Evolutionary conservation across 257 asterid genomes (phyloP).

Genomic region (Scutellaria barbata): DNA sequence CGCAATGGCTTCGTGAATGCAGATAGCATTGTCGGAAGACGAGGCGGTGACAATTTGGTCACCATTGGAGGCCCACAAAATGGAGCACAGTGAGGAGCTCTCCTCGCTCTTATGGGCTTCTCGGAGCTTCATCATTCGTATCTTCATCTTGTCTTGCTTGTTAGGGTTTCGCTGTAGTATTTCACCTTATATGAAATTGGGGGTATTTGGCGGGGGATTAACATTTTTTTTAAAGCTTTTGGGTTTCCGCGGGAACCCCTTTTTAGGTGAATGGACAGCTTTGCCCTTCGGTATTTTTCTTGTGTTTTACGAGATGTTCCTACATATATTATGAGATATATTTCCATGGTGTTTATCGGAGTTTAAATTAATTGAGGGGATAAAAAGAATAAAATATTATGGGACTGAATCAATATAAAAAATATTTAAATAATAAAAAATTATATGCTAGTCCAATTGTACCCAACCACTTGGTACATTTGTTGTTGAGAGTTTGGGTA

Average conservation of each 20-base stretch:
- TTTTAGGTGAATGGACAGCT: neutral
- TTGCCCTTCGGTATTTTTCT: no score
- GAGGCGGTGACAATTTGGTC: constrained; percentile 83
- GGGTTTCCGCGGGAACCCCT: constrained; percentile 32
- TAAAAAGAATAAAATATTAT: no score
- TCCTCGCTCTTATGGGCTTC: constrained; percentile 71
- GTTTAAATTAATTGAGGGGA: no score
- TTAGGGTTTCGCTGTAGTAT: constrained; percentile 26
- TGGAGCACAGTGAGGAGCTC: constrained; percentile 56
- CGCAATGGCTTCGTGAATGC: constrained; percentile 67
- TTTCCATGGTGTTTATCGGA: no score
- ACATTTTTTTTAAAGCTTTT: constrained; percentile 22
- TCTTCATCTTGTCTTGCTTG: constrained; percentile 58
- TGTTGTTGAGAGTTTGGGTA: no score
- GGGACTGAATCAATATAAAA: no score
- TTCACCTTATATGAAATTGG: neutral
- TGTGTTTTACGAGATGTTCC: no score
- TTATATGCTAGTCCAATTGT: no score
- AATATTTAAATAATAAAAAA: no score
- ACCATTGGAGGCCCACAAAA: constrained; percentile 69
- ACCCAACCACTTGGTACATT: no score
- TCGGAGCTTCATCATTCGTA: constrained; percentile 86
- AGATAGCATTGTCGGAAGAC: constrained; percentile 75
- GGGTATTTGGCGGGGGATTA: constrained; percentile 35
- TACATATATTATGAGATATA: no score